Base-by-base conservation (phyloP, 208 protist species). In the Zelonia costaricensis region DNA sequence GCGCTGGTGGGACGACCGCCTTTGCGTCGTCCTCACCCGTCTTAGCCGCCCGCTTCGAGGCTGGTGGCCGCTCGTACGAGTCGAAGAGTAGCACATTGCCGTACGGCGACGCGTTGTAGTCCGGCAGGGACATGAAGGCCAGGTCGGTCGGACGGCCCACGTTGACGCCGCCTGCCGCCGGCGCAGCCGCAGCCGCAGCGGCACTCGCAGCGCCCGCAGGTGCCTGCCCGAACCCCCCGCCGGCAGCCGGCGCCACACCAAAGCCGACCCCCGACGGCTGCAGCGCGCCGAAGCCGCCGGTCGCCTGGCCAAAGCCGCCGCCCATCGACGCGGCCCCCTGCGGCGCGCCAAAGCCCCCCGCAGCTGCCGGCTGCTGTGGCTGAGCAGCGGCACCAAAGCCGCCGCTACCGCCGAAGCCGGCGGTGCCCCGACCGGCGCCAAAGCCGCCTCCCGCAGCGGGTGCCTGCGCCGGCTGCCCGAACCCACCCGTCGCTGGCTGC, bases 71-170 rank as follows among this genome's bases (percentile, higher is more conserved):
- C 36, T 94, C 84, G 66, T 88, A 76, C 16, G 66, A 65, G 23
- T 76, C 79, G 65, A 92, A 92, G 39, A 94, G 83, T 4, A 89
- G 70, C 27, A 89, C 59, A 48, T 90, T 82, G 38, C 86, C 84
- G 68, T 95, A 95, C 23, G 89, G 89, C 22, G 76, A 82, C 2
- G 70, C 75, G 46, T 68, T 78, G 66, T 86, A 92, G 62, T 92
- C 85, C 4, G 89, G 89, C n/a, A 95, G 67, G 20, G 74, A 77
- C 67, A 91, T 72, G 42, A 90, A 91, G 22, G 71, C 57, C 30
- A 81, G 62, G 47, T 77, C 75, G 36, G 51, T 82, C 33, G 70
- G 51, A 13, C 66, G 69, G 54, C 58, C 51, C 4, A 76, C 54
- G 46, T 60, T 68, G 25, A 68, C 47, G 46, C 57, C 9, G 61